These are phyloP conservation scores for Escovopsis sp. DNA, from an alignment of 2,329 filamentous ascomycete species.

Conservation along the genomic window DNA sequence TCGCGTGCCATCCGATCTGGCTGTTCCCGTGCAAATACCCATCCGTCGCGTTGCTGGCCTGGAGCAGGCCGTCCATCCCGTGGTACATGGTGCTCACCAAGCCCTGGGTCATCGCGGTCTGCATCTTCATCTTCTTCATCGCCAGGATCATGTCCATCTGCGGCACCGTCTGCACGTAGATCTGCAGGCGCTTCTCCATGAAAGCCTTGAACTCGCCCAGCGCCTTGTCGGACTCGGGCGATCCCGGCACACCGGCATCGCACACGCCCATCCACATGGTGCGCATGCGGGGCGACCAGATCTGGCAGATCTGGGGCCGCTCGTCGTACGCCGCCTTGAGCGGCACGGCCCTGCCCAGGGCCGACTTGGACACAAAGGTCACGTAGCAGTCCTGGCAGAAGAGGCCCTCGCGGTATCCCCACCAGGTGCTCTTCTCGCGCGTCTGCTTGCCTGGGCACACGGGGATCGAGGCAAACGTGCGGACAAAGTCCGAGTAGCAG, in stretches of 20 bases:
- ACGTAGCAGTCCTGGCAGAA: constrained; percentile 22
- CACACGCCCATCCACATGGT: constrained; percentile 17
- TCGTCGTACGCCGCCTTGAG: constrained; percentile 14
- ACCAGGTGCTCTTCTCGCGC: constrained; percentile 16
- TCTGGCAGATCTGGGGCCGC: constrained; percentile 17
- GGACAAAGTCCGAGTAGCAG: constrained; percentile 14
- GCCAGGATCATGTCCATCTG: constrained; percentile 14
- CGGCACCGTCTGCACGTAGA: constrained; percentile 16
- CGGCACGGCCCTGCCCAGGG: constrained; percentile 11
- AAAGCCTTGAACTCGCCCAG: constrained; percentile 16
- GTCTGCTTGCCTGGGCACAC: constrained; percentile 16
- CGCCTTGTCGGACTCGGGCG: constrained; percentile 11
- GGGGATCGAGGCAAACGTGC: constrained; percentile 14
- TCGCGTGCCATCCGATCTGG: constrained; percentile 21
- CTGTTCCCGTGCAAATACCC: constrained; percentile 20
- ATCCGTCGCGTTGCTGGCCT: constrained; percentile 14
- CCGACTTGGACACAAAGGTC: constrained; percentile 15
- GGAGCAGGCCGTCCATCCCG: constrained; percentile 15
- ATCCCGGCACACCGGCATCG: constrained; percentile 12
- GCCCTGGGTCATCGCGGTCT: constrained; percentile 20
- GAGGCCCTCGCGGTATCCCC: constrained; percentile 19
- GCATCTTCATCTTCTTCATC: constrained; percentile 17
- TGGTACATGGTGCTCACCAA: constrained; percentile 19
- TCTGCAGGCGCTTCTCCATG: constrained; percentile 12
- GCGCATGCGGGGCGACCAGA: constrained; percentile 26